Evolutionary conservation across 164 flowering plant species (phyloP), one percentile per base, ranked within the genome.

Genomic region (Umbellularia californica): DNA sequence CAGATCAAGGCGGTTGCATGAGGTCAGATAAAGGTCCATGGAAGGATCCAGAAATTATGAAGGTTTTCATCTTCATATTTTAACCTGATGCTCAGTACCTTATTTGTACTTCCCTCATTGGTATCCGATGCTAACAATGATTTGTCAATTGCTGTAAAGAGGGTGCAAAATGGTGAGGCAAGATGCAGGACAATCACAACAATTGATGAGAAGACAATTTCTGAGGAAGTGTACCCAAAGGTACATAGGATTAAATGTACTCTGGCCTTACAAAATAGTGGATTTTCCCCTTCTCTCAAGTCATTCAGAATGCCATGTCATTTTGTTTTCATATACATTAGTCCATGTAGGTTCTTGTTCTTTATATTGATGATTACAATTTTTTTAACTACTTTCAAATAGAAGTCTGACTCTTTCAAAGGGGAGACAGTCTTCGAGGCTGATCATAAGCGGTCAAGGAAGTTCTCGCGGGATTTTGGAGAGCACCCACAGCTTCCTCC

Each of bases 361-460:
- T 79, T 14, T 28, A 12, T 14, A 7, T 7, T 10, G 28, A 23
- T 13, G 33, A 69, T 65, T 88, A 90, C 94, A 23, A 91, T n/a
- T 89, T 51, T 76, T 5, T 14, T n/a, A 6, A 14, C 67, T 58
- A 60, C 50, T 55, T 77, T 17, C 35, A 27, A 64, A 23, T 64
- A 85, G 82, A 90, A 94, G 47, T 89, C 97, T 84, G 97, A 92
- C 73, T 87, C 92, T 75, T 95, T 97, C 63, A 90, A 97, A 63
- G 98, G 94, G 19, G 97, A 94, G 81, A 90, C 97, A 20, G 97
- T 97, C 50, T 92, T 97, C 71, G 97, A 95, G 84, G 95, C 94
- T 78, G 98, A 95, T 84, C 95, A 93, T 62, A 86, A 90, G 62
- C 78, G 85, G 50, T 90, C 95, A 50, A 95, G 95, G 22, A 91